phyloP scores from a whole-genome alignment of 805 yeast species.

The Priceomyces fermenticarens region DNA sequence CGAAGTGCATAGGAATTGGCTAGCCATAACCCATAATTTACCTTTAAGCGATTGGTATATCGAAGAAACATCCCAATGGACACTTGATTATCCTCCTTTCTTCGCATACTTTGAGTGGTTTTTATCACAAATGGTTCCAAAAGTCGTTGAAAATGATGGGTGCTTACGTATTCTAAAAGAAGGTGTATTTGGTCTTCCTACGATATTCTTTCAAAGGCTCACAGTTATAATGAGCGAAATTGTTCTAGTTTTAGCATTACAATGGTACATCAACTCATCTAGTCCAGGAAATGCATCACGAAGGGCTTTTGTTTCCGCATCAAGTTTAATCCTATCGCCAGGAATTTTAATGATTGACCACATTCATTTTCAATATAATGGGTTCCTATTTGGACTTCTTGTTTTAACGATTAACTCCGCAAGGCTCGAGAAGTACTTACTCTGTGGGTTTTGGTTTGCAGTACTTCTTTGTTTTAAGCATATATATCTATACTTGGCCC shows the following conservation, averaged over 20 bases:
- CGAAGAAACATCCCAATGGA: slow-evolving; percentile 83
- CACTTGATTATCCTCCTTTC: slow-evolving; percentile 95
- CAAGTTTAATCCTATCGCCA: slow-evolving; percentile 82
- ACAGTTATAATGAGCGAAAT: slow-evolving; percentile 80
- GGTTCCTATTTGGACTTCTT: slow-evolving; percentile 84
- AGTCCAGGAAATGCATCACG: slow-evolving; percentile 35
- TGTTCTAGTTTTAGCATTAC: slow-evolving; percentile 65
- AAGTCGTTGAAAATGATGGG: slow-evolving; percentile 63
- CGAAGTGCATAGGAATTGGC: slow-evolving; percentile 97
- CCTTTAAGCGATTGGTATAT: slow-evolving; percentile 82
- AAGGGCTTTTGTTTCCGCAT: slow-evolving; percentile 70
- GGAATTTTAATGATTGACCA: slow-evolving; percentile 90
- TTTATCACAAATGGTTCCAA: slow-evolving; percentile 69
- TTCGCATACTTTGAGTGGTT: slow-evolving; percentile 94
- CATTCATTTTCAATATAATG: slow-evolving; percentile 96
- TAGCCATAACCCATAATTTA: slow-evolving; percentile 77
- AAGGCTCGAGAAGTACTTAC: slow-evolving; percentile 50
- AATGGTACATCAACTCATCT: slow-evolving; percentile 58
- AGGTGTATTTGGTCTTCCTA: slow-evolving; percentile 74
- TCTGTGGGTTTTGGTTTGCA: slow-evolving; percentile 69
- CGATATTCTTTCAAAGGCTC: slow-evolving; percentile 74
- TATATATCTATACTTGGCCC: slow-evolving; percentile 88
- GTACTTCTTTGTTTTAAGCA: slow-evolving; percentile 88
- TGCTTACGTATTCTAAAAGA: slow-evolving; percentile 64
- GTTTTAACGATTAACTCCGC: slow-evolving; percentile 74